Conservation (phyloP, 129 eudicot genomes). For the Cynara cardunculus region DNA sequence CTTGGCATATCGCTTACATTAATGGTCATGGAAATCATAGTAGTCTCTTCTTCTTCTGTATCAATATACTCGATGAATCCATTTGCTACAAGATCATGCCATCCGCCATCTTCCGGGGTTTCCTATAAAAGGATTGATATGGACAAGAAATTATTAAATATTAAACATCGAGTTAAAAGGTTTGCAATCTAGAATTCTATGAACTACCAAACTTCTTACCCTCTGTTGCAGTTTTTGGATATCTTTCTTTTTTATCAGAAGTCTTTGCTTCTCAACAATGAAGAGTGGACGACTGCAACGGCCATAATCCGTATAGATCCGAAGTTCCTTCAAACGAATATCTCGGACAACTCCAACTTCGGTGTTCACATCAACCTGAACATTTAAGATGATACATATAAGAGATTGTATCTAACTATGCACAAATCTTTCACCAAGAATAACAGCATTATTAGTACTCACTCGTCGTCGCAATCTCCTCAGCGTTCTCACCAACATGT, state of each 20-base stretch:
- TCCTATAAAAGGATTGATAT: conserved; percentile 40
- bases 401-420: not conserved
- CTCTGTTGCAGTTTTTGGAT: conserved; percentile 79
- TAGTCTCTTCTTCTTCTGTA: conserved; percentile 96
- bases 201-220: conserved; percentile 32
- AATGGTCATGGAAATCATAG: conserved; percentile 98
- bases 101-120: conserved; percentile 87
- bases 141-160: not conserved
- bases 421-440: conserved; percentile 4
- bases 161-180: not conserved
- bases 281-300: conserved; percentile 96
- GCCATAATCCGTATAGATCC: conserved; percentile 94
- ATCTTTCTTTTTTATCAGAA: conserved; percentile 76
- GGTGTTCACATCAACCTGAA: conserved; percentile 94
- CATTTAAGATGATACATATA: not conserved
- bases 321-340: conserved; percentile 87
- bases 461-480: conserved; percentile 85
- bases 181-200: too few relatives aligned
- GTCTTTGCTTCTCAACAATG: conserved; percentile 93
- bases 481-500: conserved; percentile 88
- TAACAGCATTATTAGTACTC: conserved; percentile 19
- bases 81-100: conserved; percentile 84
- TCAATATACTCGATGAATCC: conserved; percentile 90
- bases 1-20: conserved; percentile 41
- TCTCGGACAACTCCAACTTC: conserved; percentile 98